Percentiles rank a stretch among this genome's conserved stretches.
Evolutionary conservation across 495 filamentous ascomycete genomes (phyloP).

Genomic region (Baudoinia panamericana): DNA sequence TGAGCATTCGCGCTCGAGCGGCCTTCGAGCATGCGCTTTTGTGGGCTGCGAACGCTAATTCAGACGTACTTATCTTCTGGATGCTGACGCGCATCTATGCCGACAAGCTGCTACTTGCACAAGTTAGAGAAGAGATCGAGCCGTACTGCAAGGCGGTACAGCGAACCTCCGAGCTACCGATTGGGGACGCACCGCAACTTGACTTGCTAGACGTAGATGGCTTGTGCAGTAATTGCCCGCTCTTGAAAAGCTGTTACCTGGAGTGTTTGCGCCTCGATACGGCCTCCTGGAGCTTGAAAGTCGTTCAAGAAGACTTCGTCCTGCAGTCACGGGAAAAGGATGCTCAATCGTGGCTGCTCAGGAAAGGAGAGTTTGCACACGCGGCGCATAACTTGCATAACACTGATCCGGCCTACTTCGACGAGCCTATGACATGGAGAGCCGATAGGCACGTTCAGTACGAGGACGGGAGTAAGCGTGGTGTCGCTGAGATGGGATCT

Average conservation of each 20-base stretch:
- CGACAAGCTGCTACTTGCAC: constrained; percentile 31
- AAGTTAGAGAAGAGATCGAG: constrained; percentile 41
- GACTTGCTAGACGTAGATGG: constrained; percentile 33
- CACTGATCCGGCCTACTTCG: constrained; percentile 37
- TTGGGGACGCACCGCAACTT: constrained; percentile 41
- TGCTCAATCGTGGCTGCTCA: constrained; percentile 32
- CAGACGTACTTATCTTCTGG: constrained; percentile 44
- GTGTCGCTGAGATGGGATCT: constrained; percentile 20
- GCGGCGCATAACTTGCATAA: constrained; percentile 40
- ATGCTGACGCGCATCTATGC: constrained; percentile 41
- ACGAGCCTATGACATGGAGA: constrained; percentile 38
- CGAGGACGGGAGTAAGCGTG: constrained; percentile 22
- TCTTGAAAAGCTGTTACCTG: constrained; percentile 42
- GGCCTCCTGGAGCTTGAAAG: constrained; percentile 34
- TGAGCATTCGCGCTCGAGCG: constrained; percentile 19
- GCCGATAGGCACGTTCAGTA: constrained; percentile 37
- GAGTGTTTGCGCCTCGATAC: constrained; percentile 43
- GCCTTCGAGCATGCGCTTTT: constrained; percentile 28
- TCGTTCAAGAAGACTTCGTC: constrained; percentile 34
- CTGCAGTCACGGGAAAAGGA: constrained; percentile 33
- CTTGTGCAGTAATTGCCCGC: constrained; percentile 35
- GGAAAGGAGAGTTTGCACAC: constrained; percentile 37
- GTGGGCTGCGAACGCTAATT: constrained; percentile 43
- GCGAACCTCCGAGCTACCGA: constrained; percentile 37
- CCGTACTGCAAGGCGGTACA: constrained; percentile 36